Conservation (phyloP, 352 stramenopile genomes). For the Pythium insidiosum region DNA sequence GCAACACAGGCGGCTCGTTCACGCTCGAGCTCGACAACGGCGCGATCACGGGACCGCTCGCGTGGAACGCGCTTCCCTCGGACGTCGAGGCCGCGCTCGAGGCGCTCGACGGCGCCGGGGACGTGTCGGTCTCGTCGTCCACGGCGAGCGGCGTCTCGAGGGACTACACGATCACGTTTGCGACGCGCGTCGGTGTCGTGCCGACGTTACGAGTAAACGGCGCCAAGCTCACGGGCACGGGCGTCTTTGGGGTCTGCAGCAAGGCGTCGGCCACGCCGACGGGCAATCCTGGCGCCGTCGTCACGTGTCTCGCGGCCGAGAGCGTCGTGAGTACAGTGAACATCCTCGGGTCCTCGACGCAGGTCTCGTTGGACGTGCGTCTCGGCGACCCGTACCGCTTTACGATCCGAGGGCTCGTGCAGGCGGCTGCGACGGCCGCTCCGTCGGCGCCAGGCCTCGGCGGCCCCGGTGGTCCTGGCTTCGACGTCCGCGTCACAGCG, state of each 20-base stretch:
- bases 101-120: constrained; percentile 61
- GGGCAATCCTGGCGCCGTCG: constrained; percentile 24
- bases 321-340: constrained; percentile 23
- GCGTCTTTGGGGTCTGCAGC: constrained; percentile 40
- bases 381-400: constrained; percentile 43
- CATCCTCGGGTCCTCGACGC: constrained; percentile 23
- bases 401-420: constrained; percentile 36
- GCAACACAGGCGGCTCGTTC: constrained; percentile 79
- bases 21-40: constrained; percentile 49
- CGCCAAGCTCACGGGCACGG: constrained; percentile 24
- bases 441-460: constrained; percentile 28
- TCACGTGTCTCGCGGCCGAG: constrained; percentile 39
- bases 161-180: constrained; percentile 59
- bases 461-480: constrained; percentile 30
- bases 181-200: constrained; percentile 26
- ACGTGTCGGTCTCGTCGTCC: constrained; percentile 59
- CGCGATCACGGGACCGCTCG: constrained; percentile 42
- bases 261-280: constrained; percentile 17
- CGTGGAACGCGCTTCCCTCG: constrained; percentile 40
- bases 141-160: constrained; percentile 16
- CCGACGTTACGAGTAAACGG: constrained; percentile 25
- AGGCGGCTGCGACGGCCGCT: constrained; percentile 19
- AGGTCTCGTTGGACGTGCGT: constrained; percentile 38
- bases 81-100: constrained; percentile 80
- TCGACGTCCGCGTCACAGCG: constrained; percentile 52